Evolutionary conservation across 2,329 filamentous ascomycete species (phyloP).

Genomic region (Hypocrella siamensis): DNA sequence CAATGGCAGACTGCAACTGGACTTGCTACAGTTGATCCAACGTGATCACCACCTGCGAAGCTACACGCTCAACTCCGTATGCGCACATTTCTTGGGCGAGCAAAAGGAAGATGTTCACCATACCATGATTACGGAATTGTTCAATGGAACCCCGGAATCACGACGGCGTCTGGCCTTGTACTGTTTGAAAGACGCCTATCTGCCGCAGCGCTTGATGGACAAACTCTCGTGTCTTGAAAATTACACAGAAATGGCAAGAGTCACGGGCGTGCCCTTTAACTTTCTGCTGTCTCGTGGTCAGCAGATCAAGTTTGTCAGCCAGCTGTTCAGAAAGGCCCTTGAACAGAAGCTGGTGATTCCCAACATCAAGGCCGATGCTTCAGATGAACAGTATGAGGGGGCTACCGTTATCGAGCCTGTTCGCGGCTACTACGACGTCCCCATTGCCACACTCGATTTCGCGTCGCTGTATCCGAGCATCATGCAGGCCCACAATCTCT

Average conservation of each 20-base stretch:
- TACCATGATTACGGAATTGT: slow-evolving; percentile 97
- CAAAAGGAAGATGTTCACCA: slow-evolving; percentile 98
- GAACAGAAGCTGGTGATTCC: slow-evolving; percentile 92
- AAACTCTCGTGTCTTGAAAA: slow-evolving; percentile 98
- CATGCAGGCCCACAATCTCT: slow-evolving; percentile 96
- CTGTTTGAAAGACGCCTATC: slow-evolving; percentile 92
- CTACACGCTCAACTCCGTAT: slow-evolving; percentile 95
- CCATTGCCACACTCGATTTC: slow-evolving; percentile 95
- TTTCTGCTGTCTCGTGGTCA: slow-evolving; percentile 83
- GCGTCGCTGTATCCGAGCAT: slow-evolving; percentile 97
- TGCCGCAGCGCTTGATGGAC: slow-evolving; percentile 88
- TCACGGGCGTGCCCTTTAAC: slow-evolving; percentile 96
- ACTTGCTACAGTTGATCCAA: slow-evolving; percentile 88
- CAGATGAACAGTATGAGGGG: slow-evolving; percentile 88
- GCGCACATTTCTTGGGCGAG: slow-evolving; percentile 83
- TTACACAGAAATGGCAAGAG: slow-evolving; percentile 98
- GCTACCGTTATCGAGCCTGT: slow-evolving; percentile 95
- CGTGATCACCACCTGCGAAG: slow-evolving; percentile 89
- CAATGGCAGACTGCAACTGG: slow-evolving; percentile 81
- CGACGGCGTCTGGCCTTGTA: slow-evolving; percentile 83
- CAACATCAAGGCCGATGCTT: slow-evolving; percentile 54
- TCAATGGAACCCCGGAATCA: slow-evolving; percentile 91
- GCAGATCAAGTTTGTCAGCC: slow-evolving; percentile 95
- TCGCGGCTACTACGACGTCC: slow-evolving; percentile 85
- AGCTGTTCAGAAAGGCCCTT: slow-evolving; percentile 85